phyloP scores from a whole-genome alignment of 1,284 basidiomycete species.

The Amylostereum areolatum region DNA sequence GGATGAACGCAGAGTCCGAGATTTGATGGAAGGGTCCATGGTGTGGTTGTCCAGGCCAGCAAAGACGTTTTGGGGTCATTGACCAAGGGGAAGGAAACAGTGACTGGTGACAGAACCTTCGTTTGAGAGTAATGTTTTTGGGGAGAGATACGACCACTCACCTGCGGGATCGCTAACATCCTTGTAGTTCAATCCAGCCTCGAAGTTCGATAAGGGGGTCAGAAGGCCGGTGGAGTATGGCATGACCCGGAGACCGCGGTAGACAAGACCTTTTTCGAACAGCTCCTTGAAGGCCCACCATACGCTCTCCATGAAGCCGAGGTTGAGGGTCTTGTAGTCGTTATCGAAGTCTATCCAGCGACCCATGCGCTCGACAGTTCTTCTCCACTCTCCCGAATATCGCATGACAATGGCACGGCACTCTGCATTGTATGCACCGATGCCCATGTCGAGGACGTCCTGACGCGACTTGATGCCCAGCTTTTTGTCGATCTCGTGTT shows the following conservation, averaged over 20 bases:
- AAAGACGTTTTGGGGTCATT: constrained; percentile 90
- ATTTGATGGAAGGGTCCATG: constrained; percentile 98
- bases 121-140: no score
- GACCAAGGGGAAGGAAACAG: constrained; percentile 88
- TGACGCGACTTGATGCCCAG: constrained; percentile 89
- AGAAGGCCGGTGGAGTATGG: constrained; percentile 97
- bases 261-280: constrained; percentile 91
- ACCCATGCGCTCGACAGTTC: constrained; percentile 96
- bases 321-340: constrained; percentile 97
- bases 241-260: constrained; percentile 94
- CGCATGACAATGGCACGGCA: constrained; percentile 98
- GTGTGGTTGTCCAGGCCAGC: constrained; percentile 98
- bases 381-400: constrained; percentile 90
- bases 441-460: constrained; percentile 95
- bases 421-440: constrained; percentile 96
- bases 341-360: constrained; percentile 99
- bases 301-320: constrained; percentile 94
- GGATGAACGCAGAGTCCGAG: constrained; percentile 95
- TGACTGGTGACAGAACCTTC: constrained; percentile 45
- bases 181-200: constrained; percentile 90
- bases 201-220: constrained; percentile 97
- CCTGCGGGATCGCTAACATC: constrained; percentile 94
- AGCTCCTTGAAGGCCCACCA: constrained; percentile 99
- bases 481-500: constrained; percentile 99
- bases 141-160: constrained; percentile 31